Evolutionary conservation across 2,329 filamentous ascomycete species (phyloP), one percentile per base, ranked within the genome.

Genomic region (Diaporthe batatas): DNA sequence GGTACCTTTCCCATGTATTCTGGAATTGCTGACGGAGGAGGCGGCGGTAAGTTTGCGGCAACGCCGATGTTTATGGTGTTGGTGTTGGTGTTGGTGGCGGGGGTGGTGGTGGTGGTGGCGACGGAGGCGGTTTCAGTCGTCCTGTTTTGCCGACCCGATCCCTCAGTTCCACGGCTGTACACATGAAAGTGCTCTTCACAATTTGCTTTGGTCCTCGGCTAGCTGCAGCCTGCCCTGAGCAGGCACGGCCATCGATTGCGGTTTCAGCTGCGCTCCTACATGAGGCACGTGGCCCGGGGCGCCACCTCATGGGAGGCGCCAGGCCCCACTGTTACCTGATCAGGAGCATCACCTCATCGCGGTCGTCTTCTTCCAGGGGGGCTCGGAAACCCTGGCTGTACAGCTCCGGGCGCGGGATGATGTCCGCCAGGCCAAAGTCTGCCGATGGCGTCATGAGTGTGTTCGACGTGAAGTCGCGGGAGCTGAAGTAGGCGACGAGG

Each of bases 401-500:
- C 70, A 72, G 51, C 39, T 67, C 59, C 8, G 59, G 21, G 23
- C 70, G 70, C n/a, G 70, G 70, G 36, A 72, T 18, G 39, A 72
- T 57, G 39, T 39, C 58, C 42, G 59, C 39, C 10, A 72, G 23
- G 51, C 42, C 54, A 16, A 47, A 42, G 39, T 68, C 51, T 44
- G 49, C 44, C 18, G 70, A 72, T n/a, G 70, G 70, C 11, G 47
- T 21, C 7, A 14, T 32, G 29, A 67, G 51, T 7, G 39, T 23
- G 10, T 57, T 57, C 5, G 59, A 42, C n/a, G 36, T 67, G 34
- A 72, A 58, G 59, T 49, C 59, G 10, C 59, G 34, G 47, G 39
- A 44, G 34, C 55, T 51, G 59, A 72, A 67, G 39, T 72, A 72
- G 4, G 70, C 70, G 12, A 72, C 53, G 11, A 72, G 70, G 42